A percentile compares a stretch with the other conserved stretches of the same genome.
Conservation (phyloP, 768 basidiomycete species). For the Flagelloscypha sp. region DNA sequence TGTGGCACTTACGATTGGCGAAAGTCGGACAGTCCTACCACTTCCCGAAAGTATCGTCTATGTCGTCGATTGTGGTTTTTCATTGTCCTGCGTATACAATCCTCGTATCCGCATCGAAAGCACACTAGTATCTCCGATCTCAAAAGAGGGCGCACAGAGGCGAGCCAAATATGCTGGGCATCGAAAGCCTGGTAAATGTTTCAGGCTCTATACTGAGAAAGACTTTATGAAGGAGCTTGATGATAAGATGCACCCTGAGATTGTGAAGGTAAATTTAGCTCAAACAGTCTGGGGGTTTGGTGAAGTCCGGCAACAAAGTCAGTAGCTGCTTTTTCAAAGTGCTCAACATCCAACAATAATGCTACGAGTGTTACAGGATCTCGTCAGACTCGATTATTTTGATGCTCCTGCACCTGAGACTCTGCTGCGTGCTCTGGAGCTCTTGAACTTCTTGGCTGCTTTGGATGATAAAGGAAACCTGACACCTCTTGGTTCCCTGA, state of each 20-base stretch:
- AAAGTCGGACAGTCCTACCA: conserved; percentile 39
- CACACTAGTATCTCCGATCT: conserved; percentile 22
- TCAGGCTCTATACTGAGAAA: conserved; percentile 29
- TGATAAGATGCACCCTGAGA: conserved; percentile 30
- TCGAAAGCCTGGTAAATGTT: conserved; percentile 30
- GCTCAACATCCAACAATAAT: too few species aligned
- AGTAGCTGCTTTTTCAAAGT: conserved; percentile 25
- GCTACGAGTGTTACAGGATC: conserved; percentile 30
- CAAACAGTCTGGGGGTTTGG: too few species aligned
- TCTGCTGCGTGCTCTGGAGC: conserved; percentile 30
- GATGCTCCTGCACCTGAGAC: conserved; percentile 30
- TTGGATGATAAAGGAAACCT: conserved; percentile 27
- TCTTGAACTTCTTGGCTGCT: conserved; percentile 28
- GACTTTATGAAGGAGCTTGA: conserved; percentile 30
- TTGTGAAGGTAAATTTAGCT: conserved; percentile 26
- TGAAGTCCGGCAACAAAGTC: too few species aligned
- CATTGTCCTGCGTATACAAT: conserved; percentile 32
- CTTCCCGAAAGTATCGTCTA: conserved; percentile 32
- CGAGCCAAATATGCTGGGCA: conserved; percentile 37
- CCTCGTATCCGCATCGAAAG: conserved; percentile 25
- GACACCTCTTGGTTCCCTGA: conserved; percentile 26
- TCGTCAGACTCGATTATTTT: conserved; percentile 31
- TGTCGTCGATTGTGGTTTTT: conserved; percentile 34
- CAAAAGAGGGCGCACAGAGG: conserved; percentile 31
- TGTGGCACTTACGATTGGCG: conserved; percentile 37